phyloP scores from a whole-genome alignment of 495 filamentous ascomycete genomes.

The Baudoinia panamericana region DNA sequence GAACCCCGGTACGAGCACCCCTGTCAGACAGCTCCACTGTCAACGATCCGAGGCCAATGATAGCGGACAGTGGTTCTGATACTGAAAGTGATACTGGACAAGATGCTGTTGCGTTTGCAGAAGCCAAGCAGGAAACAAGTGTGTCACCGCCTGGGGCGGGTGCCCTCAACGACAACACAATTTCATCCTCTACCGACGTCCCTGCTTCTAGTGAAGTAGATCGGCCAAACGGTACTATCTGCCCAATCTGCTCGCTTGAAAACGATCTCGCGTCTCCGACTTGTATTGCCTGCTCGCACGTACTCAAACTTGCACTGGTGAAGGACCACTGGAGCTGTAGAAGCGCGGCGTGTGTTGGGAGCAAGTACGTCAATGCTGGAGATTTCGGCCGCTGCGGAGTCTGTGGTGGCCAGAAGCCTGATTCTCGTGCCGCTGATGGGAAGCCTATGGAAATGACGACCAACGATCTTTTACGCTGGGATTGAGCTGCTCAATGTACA shows the following conservation, averaged over 20 bases:
- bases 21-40: too few species aligned
- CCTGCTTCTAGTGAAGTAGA: too few species aligned
- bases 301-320: constrained; percentile 41
- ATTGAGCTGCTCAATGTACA: too few species aligned
- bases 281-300: constrained; percentile 53
- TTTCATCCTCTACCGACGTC: too few species aligned
- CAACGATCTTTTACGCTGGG: constrained; percentile 17
- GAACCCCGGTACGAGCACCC: too few species aligned
- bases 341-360: constrained; percentile 39
- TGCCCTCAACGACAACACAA: too few species aligned
- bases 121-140: too few species aligned
- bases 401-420: constrained; percentile 37
- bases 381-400: constrained; percentile 54
- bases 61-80: constrained; percentile 1
- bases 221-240: too few species aligned
- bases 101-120: too few species aligned
- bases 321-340: constrained; percentile 46
- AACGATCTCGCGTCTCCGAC: constrained; percentile 40
- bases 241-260: constrained; percentile 49
- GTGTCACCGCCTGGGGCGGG: too few species aligned
- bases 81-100: constrained; percentile 16
- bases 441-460: constrained; percentile 7
- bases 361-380: constrained; percentile 47
- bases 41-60: neutral
- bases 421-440: neutral